Base-by-base conservation (phyloP, 495 filamentous ascomycete genomes). In the Hypoxylon fuscum region DNA sequence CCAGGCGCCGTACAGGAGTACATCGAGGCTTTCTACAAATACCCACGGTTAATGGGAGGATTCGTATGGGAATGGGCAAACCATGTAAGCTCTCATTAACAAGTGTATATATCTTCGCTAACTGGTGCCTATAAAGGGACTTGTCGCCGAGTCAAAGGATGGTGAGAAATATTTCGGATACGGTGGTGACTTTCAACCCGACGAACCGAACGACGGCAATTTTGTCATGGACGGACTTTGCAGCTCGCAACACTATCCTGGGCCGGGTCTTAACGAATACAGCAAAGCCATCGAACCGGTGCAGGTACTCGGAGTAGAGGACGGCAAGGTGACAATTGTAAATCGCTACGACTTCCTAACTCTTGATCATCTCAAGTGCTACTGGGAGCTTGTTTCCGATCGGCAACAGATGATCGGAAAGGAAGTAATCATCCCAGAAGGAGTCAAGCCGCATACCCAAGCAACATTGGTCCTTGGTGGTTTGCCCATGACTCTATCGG, bases 1-100 rank as follows among this genome's bases (percentile, higher is more conserved):
- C 89, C 89, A 0, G 89, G 89, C 0, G 82, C 76, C 1, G 74
- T 90, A 20, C 79, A 85, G 47, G 89, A 90, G 68, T 91, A 92
- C 60, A 75, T 86, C n/a, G 82, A 90, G 8, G 75, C 81, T 1
- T 91, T 89, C 66, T 84, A 85, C 64, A 81, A 81, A 45, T 78
- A 88, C 51, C 84, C 79, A 2, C 76, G 84, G 8, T 72, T 91
- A 0, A 86, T 89, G 74, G 89, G 89, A 5, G 89, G 89, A 0
- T 91, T 87, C 51, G 83, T 89, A 0, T 92, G 89, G 89, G 89
- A 90, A 66, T 92, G 88, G 88, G 83, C 85, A 11, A 92, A 90
- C 60, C 88, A 90, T 59, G 79, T 76, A 65, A 64, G 76, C 59
- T 1, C 7, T 23, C 23, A 7, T 6, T 2, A 12, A 9, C 21